These are phyloP conservation scores for Candida khao-thaluensis DNA, from an alignment of 805 yeast genomes.

Conservation along the genomic window DNA sequence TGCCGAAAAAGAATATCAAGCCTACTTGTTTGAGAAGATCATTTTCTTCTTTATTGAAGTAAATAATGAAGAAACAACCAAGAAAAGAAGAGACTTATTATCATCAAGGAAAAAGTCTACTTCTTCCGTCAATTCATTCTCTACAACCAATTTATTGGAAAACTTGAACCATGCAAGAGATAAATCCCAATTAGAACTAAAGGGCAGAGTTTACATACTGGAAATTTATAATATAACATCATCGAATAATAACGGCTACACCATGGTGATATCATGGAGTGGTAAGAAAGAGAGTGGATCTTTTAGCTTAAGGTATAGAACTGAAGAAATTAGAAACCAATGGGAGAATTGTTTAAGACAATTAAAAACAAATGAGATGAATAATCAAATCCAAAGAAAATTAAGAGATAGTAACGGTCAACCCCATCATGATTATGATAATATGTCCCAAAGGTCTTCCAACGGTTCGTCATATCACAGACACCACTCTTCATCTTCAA, in stretches of 20 bases:
- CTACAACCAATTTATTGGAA: constrained; percentile 38
- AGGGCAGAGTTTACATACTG: constrained; percentile 79
- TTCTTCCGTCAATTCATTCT: constrained; percentile 38
- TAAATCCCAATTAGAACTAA: constrained; percentile 49
- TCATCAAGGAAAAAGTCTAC: constrained; percentile 53
- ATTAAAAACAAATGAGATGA: constrained; percentile 44
- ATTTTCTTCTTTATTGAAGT: constrained; percentile 48
- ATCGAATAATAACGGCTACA: constrained; percentile 47
- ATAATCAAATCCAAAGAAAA: constrained; percentile 35
- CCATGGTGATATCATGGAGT: constrained; percentile 72
- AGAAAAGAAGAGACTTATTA: constrained; percentile 37
- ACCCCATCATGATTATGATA: constrained; percentile 11
- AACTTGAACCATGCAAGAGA: constrained; percentile 30
- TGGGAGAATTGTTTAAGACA: constrained; percentile 72
- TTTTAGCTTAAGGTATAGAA: constrained; percentile 75
- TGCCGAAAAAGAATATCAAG: constrained; percentile 82
- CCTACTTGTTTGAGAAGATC: constrained; percentile 76
- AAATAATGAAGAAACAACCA: constrained; percentile 25
- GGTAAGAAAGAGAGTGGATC: constrained; percentile 85
- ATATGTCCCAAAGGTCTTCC: constrained; percentile 26
- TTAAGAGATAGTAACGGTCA: constrained; percentile 38
- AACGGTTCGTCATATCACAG: constrained; percentile 28
- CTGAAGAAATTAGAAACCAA: constrained; percentile 77
- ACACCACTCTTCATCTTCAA: constrained; percentile 43
- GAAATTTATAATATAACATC: constrained; percentile 49